These are phyloP conservation scores for Acaromyces ingoldii DNA, from an alignment of 1,284 basidiomycete genomes.

Conservation along the genomic window DNA sequence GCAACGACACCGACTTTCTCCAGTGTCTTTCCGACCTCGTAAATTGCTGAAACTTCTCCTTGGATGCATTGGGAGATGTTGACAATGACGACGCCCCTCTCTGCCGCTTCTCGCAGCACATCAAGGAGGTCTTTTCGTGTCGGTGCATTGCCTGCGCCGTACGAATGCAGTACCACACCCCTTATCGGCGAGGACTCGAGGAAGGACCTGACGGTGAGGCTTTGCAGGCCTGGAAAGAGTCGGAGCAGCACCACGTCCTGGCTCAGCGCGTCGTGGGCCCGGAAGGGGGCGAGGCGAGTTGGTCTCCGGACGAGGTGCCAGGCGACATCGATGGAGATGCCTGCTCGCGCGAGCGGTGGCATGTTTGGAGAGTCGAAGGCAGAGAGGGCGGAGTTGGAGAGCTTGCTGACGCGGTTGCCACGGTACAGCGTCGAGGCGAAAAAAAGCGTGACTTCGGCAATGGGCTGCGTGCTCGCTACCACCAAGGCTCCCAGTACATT, in stretches of 20 bases:
- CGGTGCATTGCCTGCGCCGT: conserved; percentile 68
- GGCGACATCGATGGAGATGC: conserved; percentile 67
- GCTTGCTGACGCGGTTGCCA: conserved; percentile 73
- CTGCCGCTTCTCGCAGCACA: conserved; percentile 66
- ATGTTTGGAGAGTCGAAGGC: conserved; percentile 85
- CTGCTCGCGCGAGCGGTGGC: conserved; percentile 72
- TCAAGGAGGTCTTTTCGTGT: conserved; percentile 52
- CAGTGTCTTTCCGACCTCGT: conserved; percentile 74
- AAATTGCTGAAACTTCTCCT: conserved; percentile 54
- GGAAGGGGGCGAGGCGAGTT: conserved; percentile 68
- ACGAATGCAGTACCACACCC: conserved; percentile 74
- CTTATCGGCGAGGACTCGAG: conserved; percentile 33
- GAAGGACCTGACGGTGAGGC: conserved; percentile 38
- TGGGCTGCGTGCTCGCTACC: conserved; percentile 81
- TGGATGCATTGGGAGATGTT: conserved; percentile 85
- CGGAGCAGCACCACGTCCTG: conserved; percentile 53
- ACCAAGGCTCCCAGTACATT: conserved; percentile 69
- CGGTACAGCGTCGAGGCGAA: conserved; percentile 83
- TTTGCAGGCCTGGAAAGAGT: conserved; percentile 74
- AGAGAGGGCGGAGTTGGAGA: conserved; percentile 75
- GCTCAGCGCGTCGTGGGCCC: conserved; percentile 62
- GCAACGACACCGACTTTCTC: conserved; percentile 51
- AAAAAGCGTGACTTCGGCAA: conserved; percentile 72
- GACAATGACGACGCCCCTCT: conserved; percentile 77
- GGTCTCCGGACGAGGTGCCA: conserved; percentile 60